Evolutionary conservation across 306 rosid genomes (phyloP).

Genomic region (Cucurbita pepo): DNA sequence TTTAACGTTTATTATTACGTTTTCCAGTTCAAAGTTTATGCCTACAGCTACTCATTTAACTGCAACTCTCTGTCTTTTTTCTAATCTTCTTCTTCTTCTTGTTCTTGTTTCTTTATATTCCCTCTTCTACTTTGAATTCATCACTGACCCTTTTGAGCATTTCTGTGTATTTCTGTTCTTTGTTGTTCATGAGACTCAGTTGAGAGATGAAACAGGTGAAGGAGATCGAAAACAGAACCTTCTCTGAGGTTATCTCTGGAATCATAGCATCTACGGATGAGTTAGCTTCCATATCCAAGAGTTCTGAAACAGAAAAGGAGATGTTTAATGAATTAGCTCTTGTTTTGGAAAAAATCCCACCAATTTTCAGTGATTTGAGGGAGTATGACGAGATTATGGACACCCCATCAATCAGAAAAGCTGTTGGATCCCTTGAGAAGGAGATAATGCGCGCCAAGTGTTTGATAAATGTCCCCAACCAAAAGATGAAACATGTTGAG

Average conservation of each 20-base stretch:
- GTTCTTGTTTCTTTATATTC: not conserved
- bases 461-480: slow-evolving; percentile 21
- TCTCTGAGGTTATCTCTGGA: slow-evolving; percentile 26
- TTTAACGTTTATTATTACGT: not conserved
- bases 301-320: slow-evolving; percentile 23
- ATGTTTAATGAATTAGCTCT: slow-evolving; percentile 34
- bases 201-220: slow-evolving; percentile 8
- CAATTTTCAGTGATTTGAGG: slow-evolving; percentile 44
- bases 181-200: not conserved
- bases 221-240: slow-evolving; percentile 17
- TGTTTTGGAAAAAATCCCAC: slow-evolving; percentile 32
- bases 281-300: slow-evolving; percentile 37
- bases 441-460: slow-evolving; percentile 37
- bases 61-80: not conserved
- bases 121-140: not conserved
- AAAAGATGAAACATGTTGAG: slow-evolving; percentile 41
- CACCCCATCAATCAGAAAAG: slow-evolving; percentile 38
- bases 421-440: slow-evolving; percentile 58
- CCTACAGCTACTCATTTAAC: not conserved
- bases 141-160: not conserved
- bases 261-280: slow-evolving; percentile 15
- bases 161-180: not conserved
- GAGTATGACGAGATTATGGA: slow-evolving; percentile 26
- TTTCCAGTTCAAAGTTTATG: not conserved
- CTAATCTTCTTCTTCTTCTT: not conserved